These are phyloP conservation scores for Umbelopsis isabellina DNA, from an alignment of 192 early-diverging fungal genomes.

Conservation along the genomic window DNA sequence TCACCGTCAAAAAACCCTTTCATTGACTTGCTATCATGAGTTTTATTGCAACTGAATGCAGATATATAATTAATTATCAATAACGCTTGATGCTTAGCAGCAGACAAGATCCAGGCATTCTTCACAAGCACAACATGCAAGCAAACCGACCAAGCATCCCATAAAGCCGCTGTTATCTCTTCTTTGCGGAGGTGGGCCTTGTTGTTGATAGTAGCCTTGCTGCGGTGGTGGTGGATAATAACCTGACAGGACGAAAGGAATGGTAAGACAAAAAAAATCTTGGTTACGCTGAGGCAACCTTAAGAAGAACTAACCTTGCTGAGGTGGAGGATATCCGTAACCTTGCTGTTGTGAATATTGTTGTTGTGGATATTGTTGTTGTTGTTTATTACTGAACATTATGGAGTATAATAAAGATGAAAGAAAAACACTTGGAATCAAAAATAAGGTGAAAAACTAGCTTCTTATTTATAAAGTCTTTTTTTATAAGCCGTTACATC, in stretches of 20 bases:
- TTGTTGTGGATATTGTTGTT: slow-evolving; percentile 5
- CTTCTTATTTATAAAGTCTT: neutral
- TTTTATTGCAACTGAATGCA: too few relatives aligned
- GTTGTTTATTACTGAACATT: slow-evolving; percentile 19
- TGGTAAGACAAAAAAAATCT: neutral
- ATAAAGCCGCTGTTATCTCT: slow-evolving; percentile 11
- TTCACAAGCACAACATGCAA: slow-evolving; percentile 16
- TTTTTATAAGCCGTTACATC: slow-evolving; percentile 18
- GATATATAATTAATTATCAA: too few relatives aligned
- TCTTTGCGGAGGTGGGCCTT: neutral
- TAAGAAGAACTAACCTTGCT: slow-evolving; percentile 6
- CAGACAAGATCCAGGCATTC: slow-evolving; percentile 4
- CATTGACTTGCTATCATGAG: too few relatives aligned
- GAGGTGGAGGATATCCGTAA: slow-evolving; percentile 3
- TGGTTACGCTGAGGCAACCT: neutral
- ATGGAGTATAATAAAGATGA: neutral
- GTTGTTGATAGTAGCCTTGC: slow-evolving; percentile 8
- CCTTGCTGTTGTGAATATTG: slow-evolving; percentile 7
- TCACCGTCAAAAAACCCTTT: too few relatives aligned
- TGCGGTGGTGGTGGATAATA: slow-evolving; percentile 20
- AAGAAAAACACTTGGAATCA: neutral
- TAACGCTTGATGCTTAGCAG: neutral
- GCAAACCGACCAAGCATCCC: slow-evolving; percentile 12
- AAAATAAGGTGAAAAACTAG: neutral
- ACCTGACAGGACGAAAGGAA: neutral